Base-by-base conservation (phyloP, 805 yeast genomes). In the Cyberlindnera amylophila region DNA sequence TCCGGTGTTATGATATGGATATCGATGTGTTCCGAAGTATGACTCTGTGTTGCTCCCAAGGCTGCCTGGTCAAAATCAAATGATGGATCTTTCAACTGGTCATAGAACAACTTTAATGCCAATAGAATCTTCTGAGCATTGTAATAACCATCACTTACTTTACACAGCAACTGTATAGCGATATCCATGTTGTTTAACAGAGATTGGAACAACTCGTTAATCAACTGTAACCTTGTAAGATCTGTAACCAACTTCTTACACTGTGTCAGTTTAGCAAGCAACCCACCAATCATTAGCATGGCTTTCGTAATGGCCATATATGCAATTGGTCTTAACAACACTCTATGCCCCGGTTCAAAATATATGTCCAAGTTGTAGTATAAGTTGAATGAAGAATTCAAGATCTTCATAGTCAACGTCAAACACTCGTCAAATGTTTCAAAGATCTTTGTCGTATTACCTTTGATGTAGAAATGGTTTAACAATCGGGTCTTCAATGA, bases 261-360 rank as follows among this genome's bases (percentile, higher is more conserved):
- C 21, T 58, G 62, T 1, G 46, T 24, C 11, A 53, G 14, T 41
- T 53, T 50, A 3, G 52, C 36, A 14, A 33, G 29, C 1, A 50
- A 4, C 0, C 49, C 36, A 3, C 40, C 32, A 8, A 48, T 29
- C 21, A 50, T 39, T 15, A 55, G 16, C 6, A 46, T 26, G 2
- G 56, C 39, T 29, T 41, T 53, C 1, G 40, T 34, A 2, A 52
- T 29, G 1, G 55, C 46, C 16, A 13, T 32, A n/a, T 38, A 41
- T 0, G 54, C 47, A 6, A 41, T 12, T 16, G 81, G 78, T 41
- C 67, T 74, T 26, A 77, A 38, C 9, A 69, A 53, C 36, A 66
- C 58, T 34, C 66, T 74, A 3, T 70, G 65, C 0, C 71, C 69
- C 3, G 39, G 23, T 2, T 55, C 51, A 2, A 75, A 74, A 50